Base-by-base conservation (phyloP, 495 filamentous ascomycete genomes). In the Daldinia vernicosa region DNA sequence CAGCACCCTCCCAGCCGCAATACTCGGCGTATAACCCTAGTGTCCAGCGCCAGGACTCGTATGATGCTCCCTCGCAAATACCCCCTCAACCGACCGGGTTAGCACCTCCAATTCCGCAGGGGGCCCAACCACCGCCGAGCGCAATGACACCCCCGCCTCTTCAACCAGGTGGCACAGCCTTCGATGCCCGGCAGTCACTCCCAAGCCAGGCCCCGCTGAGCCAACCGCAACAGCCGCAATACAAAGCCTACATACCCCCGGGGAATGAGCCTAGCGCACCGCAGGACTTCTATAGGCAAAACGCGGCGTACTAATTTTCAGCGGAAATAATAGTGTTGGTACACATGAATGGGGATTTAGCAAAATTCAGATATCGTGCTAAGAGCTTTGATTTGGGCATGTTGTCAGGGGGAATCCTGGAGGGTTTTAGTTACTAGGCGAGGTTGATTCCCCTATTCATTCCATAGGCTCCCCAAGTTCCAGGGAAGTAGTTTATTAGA, bases 41-140 rank as follows among this genome's bases (percentile, higher is more conserved):
- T 47, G 19, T 47, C 54, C 35, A 80, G 55, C 85, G 78, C 77
- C 60, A 81, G 70, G n/a, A 74, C 75, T 43, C 81, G 74, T 60
- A 71, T 37, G 72, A 76, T 35, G 62, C 75, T 8, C 67, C 76
- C 53, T 78, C 80, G 6, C 53, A 32, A 17, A 4, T 14, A 2
- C 84, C 87, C 26, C 86, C 87, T 3, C 75, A 77, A 19, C 80
- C 78, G 2, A 74, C 70, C 5, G 71, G 66, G 4, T 65, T 76
- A 50, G 80, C 71, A 66, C 84, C 77, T 62, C 80, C 72, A 75
- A 83, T 78, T 45, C 85, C 75, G 74, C 75, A 83, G 35, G 78
- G 27, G 5, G 11, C 81, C 4, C 85, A 83, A 22, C 72, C 85
- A 6, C 72, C 85, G 5, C 79, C 82, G 6, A 76, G 78, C 26